These are phyloP conservation scores for Quercus cerris DNA, from an alignment of 306 rosid genomes.

Conservation along the genomic window DNA sequence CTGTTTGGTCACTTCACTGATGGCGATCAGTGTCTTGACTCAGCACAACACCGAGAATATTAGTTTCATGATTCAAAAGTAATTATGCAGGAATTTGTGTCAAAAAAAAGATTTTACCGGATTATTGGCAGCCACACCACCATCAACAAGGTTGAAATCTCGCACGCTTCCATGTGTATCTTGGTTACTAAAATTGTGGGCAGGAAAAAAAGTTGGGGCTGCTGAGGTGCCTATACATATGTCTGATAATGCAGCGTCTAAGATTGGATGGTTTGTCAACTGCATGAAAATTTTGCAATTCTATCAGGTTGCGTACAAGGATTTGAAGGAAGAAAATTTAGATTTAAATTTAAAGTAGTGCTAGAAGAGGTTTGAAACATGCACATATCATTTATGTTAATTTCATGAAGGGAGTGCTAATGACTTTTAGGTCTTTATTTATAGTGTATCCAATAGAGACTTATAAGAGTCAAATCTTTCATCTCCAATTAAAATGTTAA, in stretches of 20 bases:
- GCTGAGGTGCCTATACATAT: conserved; percentile 34
- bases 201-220: conserved; percentile 33
- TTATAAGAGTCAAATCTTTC: no score
- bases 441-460: no score
- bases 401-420: not conserved
- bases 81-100: not conserved
- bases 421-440: no score
- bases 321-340: not conserved
- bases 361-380: not conserved
- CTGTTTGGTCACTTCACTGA: conserved; percentile 40
- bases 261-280: not conserved
- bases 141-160: conserved; percentile 33
- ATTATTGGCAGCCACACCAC: conserved; percentile 34
- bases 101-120: conserved; percentile 8
- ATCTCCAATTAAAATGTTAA: no score
- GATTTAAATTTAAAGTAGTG: not conserved
- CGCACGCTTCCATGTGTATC: conserved; percentile 5
- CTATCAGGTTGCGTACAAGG: not conserved
- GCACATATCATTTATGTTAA: not conserved
- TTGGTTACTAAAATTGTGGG: conserved; percentile 20
- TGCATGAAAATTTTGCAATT: not conserved
- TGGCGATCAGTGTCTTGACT: conserved; percentile 45
- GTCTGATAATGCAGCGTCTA: conserved; percentile 27
- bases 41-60: not conserved
- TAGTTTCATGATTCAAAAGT: not conserved